phyloP scores from a whole-genome alignment of 2,329 filamentous ascomycete species.

The Parafenestella ontariensis region DNA sequence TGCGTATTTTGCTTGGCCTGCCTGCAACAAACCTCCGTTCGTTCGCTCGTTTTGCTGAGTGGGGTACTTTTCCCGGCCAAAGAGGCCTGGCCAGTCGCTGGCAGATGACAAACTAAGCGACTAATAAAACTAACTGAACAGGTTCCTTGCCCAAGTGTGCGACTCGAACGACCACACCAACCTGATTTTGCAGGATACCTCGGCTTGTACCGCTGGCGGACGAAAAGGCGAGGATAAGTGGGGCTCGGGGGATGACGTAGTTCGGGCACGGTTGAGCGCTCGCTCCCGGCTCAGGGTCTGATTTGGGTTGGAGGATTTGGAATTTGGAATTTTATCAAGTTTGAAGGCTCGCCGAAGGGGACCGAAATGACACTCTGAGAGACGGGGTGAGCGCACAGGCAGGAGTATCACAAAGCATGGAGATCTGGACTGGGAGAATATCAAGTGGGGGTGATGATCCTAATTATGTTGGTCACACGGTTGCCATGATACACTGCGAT shows the following conservation, averaged over 20 bases:
- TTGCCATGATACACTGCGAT: too few species aligned
- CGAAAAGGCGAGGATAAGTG: neutral
- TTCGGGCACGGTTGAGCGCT: neutral
- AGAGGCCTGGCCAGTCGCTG: slow-evolving; percentile 5
- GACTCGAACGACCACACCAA: neutral
- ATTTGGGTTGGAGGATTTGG: neutral
- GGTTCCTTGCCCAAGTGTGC: neutral
- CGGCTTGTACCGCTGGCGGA: slow-evolving; percentile 1
- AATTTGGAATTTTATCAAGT: neutral
- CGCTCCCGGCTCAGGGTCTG: neutral
- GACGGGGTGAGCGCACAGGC: neutral
- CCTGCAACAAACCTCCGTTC: too few species aligned
- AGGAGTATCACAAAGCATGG: neutral
- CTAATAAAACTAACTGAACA: neutral
- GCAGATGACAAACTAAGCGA: slow-evolving; percentile 3
- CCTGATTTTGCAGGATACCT: neutral
- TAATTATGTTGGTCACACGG: neutral
- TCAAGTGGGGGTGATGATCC: neutral
- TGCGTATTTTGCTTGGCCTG: too few species aligned
- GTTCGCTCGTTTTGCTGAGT: too few species aligned
- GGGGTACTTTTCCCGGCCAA: neutral
- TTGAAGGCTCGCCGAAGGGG: neutral
- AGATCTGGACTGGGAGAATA: neutral
- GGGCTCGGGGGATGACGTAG: slow-evolving; percentile 7
- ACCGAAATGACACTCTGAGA: neutral